These are phyloP conservation scores for Pichia manshurica DNA, from an alignment of 805 yeast species.

Conservation along the genomic window DNA sequence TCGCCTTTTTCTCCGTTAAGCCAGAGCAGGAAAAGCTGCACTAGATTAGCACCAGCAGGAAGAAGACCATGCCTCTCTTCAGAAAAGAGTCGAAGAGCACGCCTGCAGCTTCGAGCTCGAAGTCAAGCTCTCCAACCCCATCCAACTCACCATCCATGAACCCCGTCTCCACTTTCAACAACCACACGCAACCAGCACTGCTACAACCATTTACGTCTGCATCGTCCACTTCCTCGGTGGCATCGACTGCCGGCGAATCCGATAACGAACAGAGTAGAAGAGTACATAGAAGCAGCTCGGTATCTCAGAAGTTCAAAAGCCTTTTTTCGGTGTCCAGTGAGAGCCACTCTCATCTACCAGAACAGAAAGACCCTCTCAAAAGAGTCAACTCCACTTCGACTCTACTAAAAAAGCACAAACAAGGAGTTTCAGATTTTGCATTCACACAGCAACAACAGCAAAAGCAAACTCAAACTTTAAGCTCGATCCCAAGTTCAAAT, in stretches of 20 bases:
- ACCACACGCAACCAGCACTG: background rate
- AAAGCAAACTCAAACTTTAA: background rate
- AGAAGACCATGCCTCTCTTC: background rate
- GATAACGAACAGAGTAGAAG: background rate
- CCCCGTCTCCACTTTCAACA: background rate
- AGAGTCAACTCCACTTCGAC: conserved; percentile 6
- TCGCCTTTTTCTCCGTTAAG: too few species aligned
- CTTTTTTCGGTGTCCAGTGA: conserved; percentile 16
- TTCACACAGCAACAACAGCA: background rate
- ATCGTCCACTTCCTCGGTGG: background rate
- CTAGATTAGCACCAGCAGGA: background rate
- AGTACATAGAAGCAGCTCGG: conserved; percentile 24
- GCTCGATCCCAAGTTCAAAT: background rate
- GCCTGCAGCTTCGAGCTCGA: background rate
- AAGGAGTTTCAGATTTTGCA: background rate
- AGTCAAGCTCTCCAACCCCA: background rate
- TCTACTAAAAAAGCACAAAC: background rate
- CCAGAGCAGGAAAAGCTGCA: too few species aligned
- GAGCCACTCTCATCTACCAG: conserved; percentile 1
- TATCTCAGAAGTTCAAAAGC: conserved; percentile 28
- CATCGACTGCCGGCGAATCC: background rate
- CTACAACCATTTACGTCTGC: background rate
- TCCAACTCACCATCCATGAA: conserved; percentile 8
- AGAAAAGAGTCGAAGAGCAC: conserved; percentile 1
- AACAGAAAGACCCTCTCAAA: background rate